Conservation (phyloP, 1,139 yeast genomes). For the Yamadazyma jaroonii region DNA sequence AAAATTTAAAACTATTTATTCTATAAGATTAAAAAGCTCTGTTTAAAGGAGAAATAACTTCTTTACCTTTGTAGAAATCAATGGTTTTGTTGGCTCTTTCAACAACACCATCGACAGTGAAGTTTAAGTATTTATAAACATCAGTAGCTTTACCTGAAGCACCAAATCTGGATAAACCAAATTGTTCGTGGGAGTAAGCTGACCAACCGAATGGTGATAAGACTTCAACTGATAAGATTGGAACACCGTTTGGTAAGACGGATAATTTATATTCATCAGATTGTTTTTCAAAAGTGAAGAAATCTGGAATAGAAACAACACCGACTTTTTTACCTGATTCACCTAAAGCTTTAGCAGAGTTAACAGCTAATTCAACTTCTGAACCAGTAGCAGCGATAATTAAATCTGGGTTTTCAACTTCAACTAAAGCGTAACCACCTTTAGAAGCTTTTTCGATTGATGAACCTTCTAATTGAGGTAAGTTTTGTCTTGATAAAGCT, state of each 20-base stretch:
- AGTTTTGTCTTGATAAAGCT: conserved; percentile 95
- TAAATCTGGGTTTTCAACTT: conserved; percentile 63
- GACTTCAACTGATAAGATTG: conserved; percentile 93
- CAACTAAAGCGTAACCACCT: conserved; percentile 88
- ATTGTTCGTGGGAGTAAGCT: conserved; percentile 94
- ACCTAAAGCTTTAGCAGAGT: conserved; percentile 67
- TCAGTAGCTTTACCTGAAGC: conserved; percentile 91
- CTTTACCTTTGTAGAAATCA: conserved; percentile 78
- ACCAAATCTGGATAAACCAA: conserved; percentile 96
- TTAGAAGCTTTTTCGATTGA: conserved; percentile 85
- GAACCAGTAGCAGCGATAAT: conserved; percentile 93
- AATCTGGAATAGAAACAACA: conserved; percentile 93
- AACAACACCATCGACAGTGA: conserved; percentile 93
- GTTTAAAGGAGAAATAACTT: conserved; percentile 72
- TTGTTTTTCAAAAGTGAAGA: conserved; percentile 86
- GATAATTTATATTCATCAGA: conserved; percentile 72
- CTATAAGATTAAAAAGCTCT: conserved; percentile 51
- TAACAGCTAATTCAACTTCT: conserved; percentile 84
- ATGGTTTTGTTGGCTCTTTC: conserved; percentile 79
- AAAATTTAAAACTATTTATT: not conserved
- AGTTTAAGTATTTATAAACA: conserved; percentile 81
- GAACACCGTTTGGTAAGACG: conserved; percentile 92
- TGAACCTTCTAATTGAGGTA: conserved; percentile 95
- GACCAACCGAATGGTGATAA: conserved; percentile 92
- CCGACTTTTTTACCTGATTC: conserved; percentile 57